Evolutionary conservation across 345 rosid species (phyloP).

Genomic region (Sisymbrium irio): DNA sequence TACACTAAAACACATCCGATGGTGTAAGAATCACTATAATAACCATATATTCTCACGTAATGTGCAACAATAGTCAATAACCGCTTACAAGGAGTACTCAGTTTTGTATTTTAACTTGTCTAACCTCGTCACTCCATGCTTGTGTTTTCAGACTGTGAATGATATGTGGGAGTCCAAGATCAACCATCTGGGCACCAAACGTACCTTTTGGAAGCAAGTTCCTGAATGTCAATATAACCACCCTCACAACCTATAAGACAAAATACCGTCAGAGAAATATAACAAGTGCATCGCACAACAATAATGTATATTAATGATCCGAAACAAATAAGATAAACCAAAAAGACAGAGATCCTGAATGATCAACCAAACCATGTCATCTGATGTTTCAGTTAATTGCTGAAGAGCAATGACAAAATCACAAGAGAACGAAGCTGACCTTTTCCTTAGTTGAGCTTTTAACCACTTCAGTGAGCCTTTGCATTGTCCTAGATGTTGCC

Average conservation of each 20-base stretch:
- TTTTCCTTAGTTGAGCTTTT: constrained; percentile 92
- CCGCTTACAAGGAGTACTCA: background rate
- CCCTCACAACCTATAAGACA: constrained; percentile 78
- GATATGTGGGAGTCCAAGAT: constrained; percentile 86
- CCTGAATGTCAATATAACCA: constrained; percentile 70
- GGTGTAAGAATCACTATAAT: background rate
- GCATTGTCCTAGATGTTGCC: constrained; percentile 85
- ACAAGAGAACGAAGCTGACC: constrained; percentile 46
- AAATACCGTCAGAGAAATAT: constrained; percentile 22
- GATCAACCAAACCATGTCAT: background rate
- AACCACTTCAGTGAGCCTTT: constrained; percentile 73
- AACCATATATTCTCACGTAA: background rate
- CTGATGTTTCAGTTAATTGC: background rate
- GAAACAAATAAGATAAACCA: background rate
- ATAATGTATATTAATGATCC: background rate
- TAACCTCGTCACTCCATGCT: constrained; percentile 99
- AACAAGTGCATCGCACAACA: background rate
- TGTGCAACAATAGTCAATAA: background rate
- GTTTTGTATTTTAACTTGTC: constrained; percentile 20
- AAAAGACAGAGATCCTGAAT: constrained; percentile 12
- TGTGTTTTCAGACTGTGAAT: constrained; percentile 87
- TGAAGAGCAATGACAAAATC: constrained; percentile 1
- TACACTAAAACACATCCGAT: background rate
- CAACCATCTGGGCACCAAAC: constrained; percentile 96
- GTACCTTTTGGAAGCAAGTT: constrained; percentile 83